Evolutionary conservation across 108 stramenopile species (phyloP).

Genomic region (Cyclostephanos invisitatus): DNA sequence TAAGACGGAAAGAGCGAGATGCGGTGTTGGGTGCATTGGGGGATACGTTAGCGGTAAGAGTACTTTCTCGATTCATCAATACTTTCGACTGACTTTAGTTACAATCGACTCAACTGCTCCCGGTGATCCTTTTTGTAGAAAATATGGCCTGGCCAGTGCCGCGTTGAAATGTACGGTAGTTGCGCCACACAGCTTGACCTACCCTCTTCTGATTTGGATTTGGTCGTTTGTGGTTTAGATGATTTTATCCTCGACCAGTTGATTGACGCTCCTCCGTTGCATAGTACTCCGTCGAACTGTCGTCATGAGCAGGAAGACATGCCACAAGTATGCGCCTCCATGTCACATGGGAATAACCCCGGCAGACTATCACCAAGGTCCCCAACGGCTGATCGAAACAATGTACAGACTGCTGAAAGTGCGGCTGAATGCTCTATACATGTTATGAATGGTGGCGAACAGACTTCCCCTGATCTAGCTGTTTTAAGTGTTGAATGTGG

Average conservation of each 20-base stretch:
- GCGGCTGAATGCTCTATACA: neutral
- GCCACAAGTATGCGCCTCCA: conserved; percentile 3
- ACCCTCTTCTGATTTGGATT: conserved; percentile 89
- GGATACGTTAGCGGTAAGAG: conserved; percentile 58
- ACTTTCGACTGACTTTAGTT: neutral
- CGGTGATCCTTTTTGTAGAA: conserved; percentile 15
- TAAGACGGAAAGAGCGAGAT: conserved; percentile 68
- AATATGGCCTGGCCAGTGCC: conserved; percentile 69
- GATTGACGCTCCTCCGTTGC: conserved; percentile 1
- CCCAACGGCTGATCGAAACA: neutral
- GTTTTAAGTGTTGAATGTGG: neutral
- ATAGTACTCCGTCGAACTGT: conserved; percentile 2
- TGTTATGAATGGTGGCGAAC: neutral
- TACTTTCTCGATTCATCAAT: neutral
- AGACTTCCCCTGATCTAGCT: conserved; percentile 3
- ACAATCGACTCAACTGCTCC: neutral
- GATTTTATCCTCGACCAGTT: conserved; percentile 17
- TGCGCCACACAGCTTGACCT: conserved; percentile 86
- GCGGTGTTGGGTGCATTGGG: conserved; percentile 69
- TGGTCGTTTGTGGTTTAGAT: conserved; percentile 79
- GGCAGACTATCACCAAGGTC: conserved; percentile 2
- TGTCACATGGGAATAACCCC: neutral
- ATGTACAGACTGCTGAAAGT: neutral
- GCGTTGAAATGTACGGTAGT: conserved; percentile 88
- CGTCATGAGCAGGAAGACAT: conserved; percentile 4